phyloP scores from a whole-genome alignment of 1,284 basidiomycete genomes.

The Singerocomus inundabilis region DNA sequence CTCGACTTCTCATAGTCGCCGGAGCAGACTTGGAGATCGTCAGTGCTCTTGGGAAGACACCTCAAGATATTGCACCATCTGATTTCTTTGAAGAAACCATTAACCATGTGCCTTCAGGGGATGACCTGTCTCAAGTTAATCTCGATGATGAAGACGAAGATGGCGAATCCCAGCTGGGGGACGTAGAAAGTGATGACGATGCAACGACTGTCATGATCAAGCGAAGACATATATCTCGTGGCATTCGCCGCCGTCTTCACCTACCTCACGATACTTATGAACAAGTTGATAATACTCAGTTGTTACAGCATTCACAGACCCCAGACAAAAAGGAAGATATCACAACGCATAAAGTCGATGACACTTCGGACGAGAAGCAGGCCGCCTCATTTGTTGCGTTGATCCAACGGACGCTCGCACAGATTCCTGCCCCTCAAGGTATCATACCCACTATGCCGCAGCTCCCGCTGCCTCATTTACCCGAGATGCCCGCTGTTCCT shows the following conservation, averaged over 20 bases:
- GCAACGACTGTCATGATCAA: constrained; percentile 33
- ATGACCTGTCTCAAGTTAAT: constrained; percentile 19
- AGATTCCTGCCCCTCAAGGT: constrained; percentile 58
- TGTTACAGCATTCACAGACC: constrained; percentile 12
- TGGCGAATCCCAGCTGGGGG: constrained; percentile 65
- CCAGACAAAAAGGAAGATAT: constrained; percentile 26
- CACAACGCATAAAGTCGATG: constrained; percentile 12
- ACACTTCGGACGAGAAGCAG: constrained; percentile 59
- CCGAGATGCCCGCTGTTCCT: constrained; percentile 53
- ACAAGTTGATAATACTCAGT: constrained; percentile 11
- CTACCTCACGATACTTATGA: constrained; percentile 32
- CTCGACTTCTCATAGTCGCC: constrained; percentile 66
- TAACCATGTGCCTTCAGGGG: constrained; percentile 35
- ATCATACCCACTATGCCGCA: constrained; percentile 58
- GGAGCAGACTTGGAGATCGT: constrained; percentile 81
- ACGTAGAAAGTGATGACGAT: constrained; percentile 67
- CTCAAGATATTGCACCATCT: constrained; percentile 73
- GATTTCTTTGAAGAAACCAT: constrained; percentile 52
- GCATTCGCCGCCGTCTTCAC: constrained; percentile 32
- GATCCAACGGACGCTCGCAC: constrained; percentile 72
- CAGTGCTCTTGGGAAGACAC: constrained; percentile 74
- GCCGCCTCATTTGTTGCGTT: constrained; percentile 67
- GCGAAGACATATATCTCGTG: constrained; percentile 33
- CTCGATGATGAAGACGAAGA: constrained; percentile 53
- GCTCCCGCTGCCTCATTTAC: constrained; percentile 53